These are phyloP conservation scores for Colletotrichum aenigma DNA, from an alignment of 2,329 filamentous ascomycete genomes.

Conservation along the genomic window DNA sequence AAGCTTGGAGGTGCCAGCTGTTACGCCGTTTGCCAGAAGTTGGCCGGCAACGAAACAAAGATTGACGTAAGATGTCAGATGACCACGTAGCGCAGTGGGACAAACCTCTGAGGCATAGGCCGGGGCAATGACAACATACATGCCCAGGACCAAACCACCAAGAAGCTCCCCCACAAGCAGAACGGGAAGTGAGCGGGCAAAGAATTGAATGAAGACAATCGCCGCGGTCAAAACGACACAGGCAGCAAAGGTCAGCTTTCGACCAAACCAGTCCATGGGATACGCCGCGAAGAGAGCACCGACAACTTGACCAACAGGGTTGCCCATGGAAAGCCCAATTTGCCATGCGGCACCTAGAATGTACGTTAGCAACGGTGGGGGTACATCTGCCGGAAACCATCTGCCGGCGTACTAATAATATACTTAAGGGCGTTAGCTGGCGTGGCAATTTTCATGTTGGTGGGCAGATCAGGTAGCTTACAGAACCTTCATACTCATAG, in stretches of 20 bases:
- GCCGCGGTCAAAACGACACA: conserved; percentile 51
- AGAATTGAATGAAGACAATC: conserved; percentile 68
- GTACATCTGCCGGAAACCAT: neutral
- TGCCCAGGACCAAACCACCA: conserved; percentile 64
- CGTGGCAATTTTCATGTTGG: neutral
- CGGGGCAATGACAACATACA: conserved; percentile 62
- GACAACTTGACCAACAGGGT: conserved; percentile 60
- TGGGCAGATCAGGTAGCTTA: conserved; percentile 15
- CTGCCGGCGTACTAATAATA: conserved; percentile 32
- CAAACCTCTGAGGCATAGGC: conserved; percentile 67
- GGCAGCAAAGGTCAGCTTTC: conserved; percentile 47
- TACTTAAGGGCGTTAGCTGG: conserved; percentile 25
- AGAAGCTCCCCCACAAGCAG: conserved; percentile 67
- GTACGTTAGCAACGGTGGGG: neutral
- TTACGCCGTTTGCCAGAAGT: conserved; percentile 55
- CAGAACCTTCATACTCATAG: conserved; percentile 47
- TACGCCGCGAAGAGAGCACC: conserved; percentile 56
- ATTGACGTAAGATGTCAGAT: conserved; percentile 64
- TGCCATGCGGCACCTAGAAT: conserved; percentile 45
- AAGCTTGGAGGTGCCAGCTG: conserved; percentile 43
- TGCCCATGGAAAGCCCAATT: conserved; percentile 54
- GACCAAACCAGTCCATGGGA: conserved; percentile 49
- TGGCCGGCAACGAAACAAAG: conserved; percentile 68
- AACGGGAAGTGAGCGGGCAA: conserved; percentile 57
- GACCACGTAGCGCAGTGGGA: conserved; percentile 60